These are phyloP conservation scores for Trichoderma pleuroti DNA, from an alignment of 2,329 filamentous ascomycete genomes.

Conservation along the genomic window DNA sequence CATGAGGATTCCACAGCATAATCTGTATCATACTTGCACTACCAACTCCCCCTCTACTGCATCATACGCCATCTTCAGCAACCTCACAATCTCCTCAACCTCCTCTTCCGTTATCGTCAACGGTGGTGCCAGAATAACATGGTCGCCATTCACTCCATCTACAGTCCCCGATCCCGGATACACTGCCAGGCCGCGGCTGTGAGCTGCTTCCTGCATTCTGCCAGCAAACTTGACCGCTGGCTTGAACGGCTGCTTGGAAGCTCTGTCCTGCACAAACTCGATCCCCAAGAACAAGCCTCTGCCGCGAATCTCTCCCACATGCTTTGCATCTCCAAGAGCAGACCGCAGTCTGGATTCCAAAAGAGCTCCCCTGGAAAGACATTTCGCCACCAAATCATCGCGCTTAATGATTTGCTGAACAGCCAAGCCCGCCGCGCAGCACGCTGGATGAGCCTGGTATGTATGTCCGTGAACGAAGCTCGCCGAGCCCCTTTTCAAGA, in stretches of 20 bases:
- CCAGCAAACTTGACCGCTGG: conserved; percentile 27
- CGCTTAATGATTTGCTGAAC: conserved; percentile 58
- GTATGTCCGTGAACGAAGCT: conserved; percentile 56
- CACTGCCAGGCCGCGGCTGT: conserved; percentile 40
- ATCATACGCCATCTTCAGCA: conserved; percentile 19
- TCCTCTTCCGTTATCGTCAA: conserved; percentile 54
- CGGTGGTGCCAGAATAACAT: conserved; percentile 67
- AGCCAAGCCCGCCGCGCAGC: conserved; percentile 59
- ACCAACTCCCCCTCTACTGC: conserved; percentile 3
- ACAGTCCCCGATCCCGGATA: conserved; percentile 63
- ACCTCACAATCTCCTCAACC: conserved; percentile 19
- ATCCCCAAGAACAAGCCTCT: conserved; percentile 51
- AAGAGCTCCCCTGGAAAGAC: conserved; percentile 48
- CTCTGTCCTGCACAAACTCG: conserved; percentile 41
- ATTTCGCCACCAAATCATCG: conserved; percentile 57
- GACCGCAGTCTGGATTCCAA: conserved; percentile 44
- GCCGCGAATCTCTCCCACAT: conserved; percentile 61
- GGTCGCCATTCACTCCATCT: conserved; percentile 61
- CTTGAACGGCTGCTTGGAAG: conserved; percentile 36
- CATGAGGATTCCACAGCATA: background rate
- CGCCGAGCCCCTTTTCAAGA: conserved; percentile 35
- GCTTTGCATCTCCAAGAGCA: conserved; percentile 40
- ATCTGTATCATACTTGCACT: background rate
- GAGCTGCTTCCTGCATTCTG: conserved; percentile 31
- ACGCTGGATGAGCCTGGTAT: conserved; percentile 57